A percentile compares a stretch with the other conserved stretches of the same genome.
phyloP scores from a whole-genome alignment of 176 grass and related monocot genomes.

The Cymbopogon citratus region DNA sequence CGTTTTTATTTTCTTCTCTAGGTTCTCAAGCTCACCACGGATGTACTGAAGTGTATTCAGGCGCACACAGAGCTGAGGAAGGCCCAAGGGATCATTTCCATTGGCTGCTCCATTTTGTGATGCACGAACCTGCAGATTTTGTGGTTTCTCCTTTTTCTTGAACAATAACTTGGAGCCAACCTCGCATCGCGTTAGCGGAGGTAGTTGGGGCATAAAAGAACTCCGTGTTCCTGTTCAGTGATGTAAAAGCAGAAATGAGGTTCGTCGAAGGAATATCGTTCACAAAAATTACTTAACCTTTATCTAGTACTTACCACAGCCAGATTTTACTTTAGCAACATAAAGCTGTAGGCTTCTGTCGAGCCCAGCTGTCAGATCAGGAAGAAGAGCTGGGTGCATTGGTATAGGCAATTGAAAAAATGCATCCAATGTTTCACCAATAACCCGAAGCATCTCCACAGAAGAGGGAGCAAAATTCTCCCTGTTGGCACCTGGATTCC shows the following conservation, averaged over 20 bases:
- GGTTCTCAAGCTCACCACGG: slow-evolving; percentile 66
- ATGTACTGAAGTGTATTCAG: slow-evolving; percentile 87
- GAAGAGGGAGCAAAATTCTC: slow-evolving; percentile 78
- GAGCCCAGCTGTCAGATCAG: slow-evolving; percentile 70
- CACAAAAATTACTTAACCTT: slow-evolving; percentile 15
- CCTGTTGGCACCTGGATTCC: slow-evolving; percentile 91
- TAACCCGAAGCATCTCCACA: slow-evolving; percentile 85
- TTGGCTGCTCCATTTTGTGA: slow-evolving; percentile 66
- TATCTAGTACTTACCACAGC: slow-evolving; percentile 63
- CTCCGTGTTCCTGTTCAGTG: slow-evolving; percentile 56
- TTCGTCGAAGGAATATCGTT: slow-evolving; percentile 8
- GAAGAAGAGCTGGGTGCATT: slow-evolving; percentile 84
- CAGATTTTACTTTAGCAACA: slow-evolving; percentile 84
- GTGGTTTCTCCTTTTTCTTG: slow-evolving; percentile 89
- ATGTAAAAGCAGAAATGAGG: not conserved
- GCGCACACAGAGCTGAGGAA: slow-evolving; percentile 84
- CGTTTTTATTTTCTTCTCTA: slow-evolving; percentile 94
- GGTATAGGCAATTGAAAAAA: slow-evolving; percentile 92
- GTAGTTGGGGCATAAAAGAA: slow-evolving; percentile 78
- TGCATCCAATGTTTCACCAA: slow-evolving; percentile 90
- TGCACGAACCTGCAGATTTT: slow-evolving; percentile 57
- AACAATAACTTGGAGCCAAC: slow-evolving; percentile 85
- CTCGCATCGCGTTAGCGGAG: slow-evolving; percentile 80
- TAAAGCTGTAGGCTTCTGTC: slow-evolving; percentile 91
- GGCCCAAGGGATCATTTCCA: slow-evolving; percentile 50